Percentiles rank a stretch among this genome's conserved stretches.
Evolutionary conservation across 352 stramenopile genomes (phyloP).

Genomic region (Aphanomyces astaci): DNA sequence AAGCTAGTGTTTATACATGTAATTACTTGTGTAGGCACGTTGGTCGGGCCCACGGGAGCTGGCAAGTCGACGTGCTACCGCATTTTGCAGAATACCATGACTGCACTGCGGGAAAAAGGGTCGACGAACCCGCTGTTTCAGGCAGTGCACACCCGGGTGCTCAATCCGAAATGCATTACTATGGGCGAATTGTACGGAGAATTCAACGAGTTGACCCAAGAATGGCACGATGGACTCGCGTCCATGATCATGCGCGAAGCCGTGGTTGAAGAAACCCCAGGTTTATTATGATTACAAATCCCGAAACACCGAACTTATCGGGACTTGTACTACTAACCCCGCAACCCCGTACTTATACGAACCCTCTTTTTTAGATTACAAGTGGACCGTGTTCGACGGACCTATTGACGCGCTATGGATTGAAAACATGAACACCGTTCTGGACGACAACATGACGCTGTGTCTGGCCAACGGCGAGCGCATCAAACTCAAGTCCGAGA

Average conservation of each 20-base stretch:
- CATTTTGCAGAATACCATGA: constrained; percentile 84
- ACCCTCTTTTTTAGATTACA: constrained; percentile 41
- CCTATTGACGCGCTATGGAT: constrained; percentile 94
- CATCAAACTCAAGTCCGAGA: constrained; percentile 82
- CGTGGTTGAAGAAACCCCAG: constrained; percentile 47
- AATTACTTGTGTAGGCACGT: constrained; percentile 27
- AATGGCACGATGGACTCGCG: constrained; percentile 77
- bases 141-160: constrained; percentile 50
- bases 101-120: constrained; percentile 45
- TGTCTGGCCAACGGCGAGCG: constrained; percentile 90
- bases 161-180: constrained; percentile 84
- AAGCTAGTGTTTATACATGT: too few relatives aligned
- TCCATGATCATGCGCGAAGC: constrained; percentile 76
- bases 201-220: constrained; percentile 85
- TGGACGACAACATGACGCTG: constrained; percentile 94
- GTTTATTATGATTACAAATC: too few relatives aligned
- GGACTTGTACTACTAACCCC: too few relatives aligned
- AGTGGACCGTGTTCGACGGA: constrained; percentile 91
- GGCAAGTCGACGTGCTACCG: constrained; percentile 85
- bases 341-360: too few relatives aligned
- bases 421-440: constrained; percentile 94
- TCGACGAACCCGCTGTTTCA: constrained; percentile 78
- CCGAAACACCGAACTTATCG: too few relatives aligned
- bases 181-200: constrained; percentile 82
- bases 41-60: constrained; percentile 80